Conservation (phyloP, 805 yeast species). For the Trichomonascus vanleenenianus region DNA sequence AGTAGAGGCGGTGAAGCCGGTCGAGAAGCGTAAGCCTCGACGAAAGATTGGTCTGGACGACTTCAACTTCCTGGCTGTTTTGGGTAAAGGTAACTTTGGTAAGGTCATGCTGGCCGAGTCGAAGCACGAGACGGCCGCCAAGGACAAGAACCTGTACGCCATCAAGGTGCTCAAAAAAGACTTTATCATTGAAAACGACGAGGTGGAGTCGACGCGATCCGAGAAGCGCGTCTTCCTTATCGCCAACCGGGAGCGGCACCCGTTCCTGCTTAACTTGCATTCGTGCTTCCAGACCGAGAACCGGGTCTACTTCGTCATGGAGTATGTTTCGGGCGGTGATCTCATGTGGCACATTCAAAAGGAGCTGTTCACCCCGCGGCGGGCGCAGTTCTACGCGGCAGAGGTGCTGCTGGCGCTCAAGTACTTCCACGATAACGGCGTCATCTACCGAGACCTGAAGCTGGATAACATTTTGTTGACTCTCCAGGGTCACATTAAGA, state of each 20-base stretch:
- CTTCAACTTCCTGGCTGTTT: conserved; percentile 85
- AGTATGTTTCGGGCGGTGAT: conserved; percentile 96
- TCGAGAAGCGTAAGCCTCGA: conserved; percentile 1
- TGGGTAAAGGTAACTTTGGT: conserved; percentile 98
- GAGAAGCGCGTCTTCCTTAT: conserved; percentile 84
- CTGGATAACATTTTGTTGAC: conserved; percentile 88
- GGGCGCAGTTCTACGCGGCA: conserved; percentile 97
- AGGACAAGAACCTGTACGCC: conserved; percentile 77
- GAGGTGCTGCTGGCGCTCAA: conserved; percentile 88
- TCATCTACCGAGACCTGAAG: conserved; percentile 92
- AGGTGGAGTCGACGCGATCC: conserved; percentile 88
- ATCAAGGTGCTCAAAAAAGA: conserved; percentile 95
- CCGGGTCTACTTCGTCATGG: conserved; percentile 97
- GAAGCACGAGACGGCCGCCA: conserved; percentile 33
- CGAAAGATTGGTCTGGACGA: conserved; percentile 76
- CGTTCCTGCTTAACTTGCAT: conserved; percentile 81
- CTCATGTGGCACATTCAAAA: conserved; percentile 99
- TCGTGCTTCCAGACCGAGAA: conserved; percentile 98
- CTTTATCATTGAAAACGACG: conserved; percentile 90
- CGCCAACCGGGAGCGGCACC: conserved; percentile 85
- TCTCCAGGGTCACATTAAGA: conserved; percentile 86
- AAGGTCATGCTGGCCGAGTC: conserved; percentile 97
- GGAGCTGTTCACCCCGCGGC: conserved; percentile 73
- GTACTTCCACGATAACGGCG: conserved; percentile 92
- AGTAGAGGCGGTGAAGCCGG: neutral